Evolutionary conservation across 2,329 filamentous ascomycete genomes (phyloP).

Genomic region (Scedosporium dehoogii): DNA sequence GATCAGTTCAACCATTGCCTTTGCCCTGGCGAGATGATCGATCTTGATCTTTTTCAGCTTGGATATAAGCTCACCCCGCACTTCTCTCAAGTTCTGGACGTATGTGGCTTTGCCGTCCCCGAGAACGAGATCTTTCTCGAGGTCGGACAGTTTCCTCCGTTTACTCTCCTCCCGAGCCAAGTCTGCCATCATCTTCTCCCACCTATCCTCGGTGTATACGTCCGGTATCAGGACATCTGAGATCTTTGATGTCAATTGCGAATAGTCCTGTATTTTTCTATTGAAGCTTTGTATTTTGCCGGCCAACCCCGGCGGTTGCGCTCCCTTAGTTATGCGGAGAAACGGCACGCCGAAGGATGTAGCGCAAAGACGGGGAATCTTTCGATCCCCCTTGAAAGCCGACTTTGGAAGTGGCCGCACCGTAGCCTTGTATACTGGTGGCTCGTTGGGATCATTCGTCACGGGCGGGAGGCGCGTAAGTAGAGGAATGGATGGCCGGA

Average conservation of each 20-base stretch:
- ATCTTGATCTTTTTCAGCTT: constrained; percentile 21
- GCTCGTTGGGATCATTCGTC: constrained; percentile 16
- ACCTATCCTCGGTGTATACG: constrained; percentile 34
- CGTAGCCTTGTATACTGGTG: constrained; percentile 37
- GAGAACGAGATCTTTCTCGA: not conserved
- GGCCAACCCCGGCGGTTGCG: constrained; percentile 51
- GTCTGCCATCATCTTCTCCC: constrained; percentile 30
- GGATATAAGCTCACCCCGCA: constrained; percentile 37
- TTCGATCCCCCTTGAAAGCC: constrained; percentile 35
- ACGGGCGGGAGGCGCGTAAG: constrained; percentile 21
- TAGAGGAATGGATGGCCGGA: constrained; percentile 9
- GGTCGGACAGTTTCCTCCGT: constrained; percentile 1
- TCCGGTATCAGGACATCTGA: constrained; percentile 23
- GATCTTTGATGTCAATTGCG: constrained; percentile 27
- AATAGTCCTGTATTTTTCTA: constrained; percentile 28
- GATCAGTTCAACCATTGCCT: constrained; percentile 29
- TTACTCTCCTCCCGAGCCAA: constrained; percentile 14
- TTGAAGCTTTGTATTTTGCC: constrained; percentile 45
- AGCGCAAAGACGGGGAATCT: constrained; percentile 46
- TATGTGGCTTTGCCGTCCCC: not conserved
- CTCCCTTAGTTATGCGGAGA: constrained; percentile 51
- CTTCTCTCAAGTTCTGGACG: constrained; percentile 14
- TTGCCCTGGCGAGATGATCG: constrained; percentile 30
- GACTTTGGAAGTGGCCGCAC: constrained; percentile 36
- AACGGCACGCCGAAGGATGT: constrained; percentile 51